These are phyloP conservation scores for Colletotrichum camelliae DNA, from an alignment of 2,329 filamentous ascomycete species.

Conservation along the genomic window DNA sequence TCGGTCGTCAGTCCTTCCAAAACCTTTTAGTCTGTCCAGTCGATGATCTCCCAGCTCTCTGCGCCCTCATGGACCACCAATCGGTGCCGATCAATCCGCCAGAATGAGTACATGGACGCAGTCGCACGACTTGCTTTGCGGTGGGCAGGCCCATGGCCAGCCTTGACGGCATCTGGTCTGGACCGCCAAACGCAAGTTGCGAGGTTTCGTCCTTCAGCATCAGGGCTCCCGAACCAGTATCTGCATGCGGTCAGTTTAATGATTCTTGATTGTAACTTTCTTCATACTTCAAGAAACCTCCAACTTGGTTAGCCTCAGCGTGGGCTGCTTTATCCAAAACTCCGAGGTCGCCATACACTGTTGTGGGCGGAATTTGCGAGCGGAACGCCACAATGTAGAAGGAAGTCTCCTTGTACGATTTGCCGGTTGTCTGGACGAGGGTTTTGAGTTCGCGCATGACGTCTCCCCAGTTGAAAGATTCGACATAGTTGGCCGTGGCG, in stretches of 20 bases:
- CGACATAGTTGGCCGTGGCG: slow-evolving; percentile 74
- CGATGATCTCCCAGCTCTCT: slow-evolving; percentile 65
- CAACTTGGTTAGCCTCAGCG: slow-evolving; percentile 77
- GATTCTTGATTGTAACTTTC: neutral
- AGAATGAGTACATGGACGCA: slow-evolving; percentile 68
- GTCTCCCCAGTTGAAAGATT: slow-evolving; percentile 78
- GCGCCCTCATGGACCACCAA: slow-evolving; percentile 72
- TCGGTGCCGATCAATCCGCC: slow-evolving; percentile 73
- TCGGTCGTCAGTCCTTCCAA: neutral
- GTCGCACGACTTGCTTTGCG: slow-evolving; percentile 69
- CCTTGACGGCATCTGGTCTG: slow-evolving; percentile 62
- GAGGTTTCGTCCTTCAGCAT: slow-evolving; percentile 75
- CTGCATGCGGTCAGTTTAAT: slow-evolving; percentile 40
- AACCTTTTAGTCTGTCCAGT: slow-evolving; percentile 53
- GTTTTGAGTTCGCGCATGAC: slow-evolving; percentile 64
- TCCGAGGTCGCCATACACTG: slow-evolving; percentile 70
- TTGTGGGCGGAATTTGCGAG: slow-evolving; percentile 69
- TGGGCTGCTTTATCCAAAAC: slow-evolving; percentile 80
- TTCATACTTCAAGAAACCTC: slow-evolving; percentile 75
- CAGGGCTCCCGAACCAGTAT: slow-evolving; percentile 87
- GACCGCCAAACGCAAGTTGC: slow-evolving; percentile 78
- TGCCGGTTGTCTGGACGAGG: slow-evolving; percentile 51
- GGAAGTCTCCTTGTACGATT: slow-evolving; percentile 64
- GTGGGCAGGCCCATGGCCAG: slow-evolving; percentile 65
- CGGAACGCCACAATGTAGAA: slow-evolving; percentile 91